These are phyloP conservation scores for Solanum ossicruentum DNA, from an alignment of 257 asterid species.

Conservation along the genomic window DNA sequence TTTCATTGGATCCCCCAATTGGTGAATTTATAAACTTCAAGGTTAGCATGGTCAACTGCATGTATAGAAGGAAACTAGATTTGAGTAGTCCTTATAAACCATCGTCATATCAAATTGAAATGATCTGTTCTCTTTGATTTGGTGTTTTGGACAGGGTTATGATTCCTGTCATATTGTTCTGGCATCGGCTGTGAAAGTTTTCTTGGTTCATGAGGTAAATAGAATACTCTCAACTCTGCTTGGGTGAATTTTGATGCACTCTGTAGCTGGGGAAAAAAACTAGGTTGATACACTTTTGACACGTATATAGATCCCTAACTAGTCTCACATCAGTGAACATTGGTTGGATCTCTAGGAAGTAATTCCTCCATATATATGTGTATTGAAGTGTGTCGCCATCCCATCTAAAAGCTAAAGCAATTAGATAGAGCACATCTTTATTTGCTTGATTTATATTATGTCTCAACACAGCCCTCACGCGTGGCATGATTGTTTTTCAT, in stretches of 20 bases:
- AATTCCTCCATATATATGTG: neutral
- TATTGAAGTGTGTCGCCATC: neutral
- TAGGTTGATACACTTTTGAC: neutral
- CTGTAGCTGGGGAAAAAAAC: neutral
- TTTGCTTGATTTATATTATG: neutral
- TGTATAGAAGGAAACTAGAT: neutral
- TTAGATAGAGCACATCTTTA: neutral
- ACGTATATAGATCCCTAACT: neutral
- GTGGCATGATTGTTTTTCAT: neutral
- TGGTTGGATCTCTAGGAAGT: neutral
- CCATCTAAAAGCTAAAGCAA: neutral
- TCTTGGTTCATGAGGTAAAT: conserved; percentile 85
- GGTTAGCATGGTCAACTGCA: conserved; percentile 29
- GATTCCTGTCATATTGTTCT: conserved; percentile 49
- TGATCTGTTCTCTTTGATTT: neutral
- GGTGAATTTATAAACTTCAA: conserved; percentile 49
- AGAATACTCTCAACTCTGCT: neutral
- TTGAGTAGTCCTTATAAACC: neutral
- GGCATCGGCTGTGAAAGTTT: conserved; percentile 63
- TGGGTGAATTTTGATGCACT: neutral
- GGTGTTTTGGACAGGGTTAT: conserved; percentile 48
- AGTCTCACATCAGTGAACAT: neutral
- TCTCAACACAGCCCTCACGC: neutral
- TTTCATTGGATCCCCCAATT: conserved; percentile 77
- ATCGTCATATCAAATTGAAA: neutral